These are phyloP conservation scores for Zymoseptoria tritici DNA, from an alignment of 2,329 filamentous ascomycete genomes.

Conservation along the genomic window DNA sequence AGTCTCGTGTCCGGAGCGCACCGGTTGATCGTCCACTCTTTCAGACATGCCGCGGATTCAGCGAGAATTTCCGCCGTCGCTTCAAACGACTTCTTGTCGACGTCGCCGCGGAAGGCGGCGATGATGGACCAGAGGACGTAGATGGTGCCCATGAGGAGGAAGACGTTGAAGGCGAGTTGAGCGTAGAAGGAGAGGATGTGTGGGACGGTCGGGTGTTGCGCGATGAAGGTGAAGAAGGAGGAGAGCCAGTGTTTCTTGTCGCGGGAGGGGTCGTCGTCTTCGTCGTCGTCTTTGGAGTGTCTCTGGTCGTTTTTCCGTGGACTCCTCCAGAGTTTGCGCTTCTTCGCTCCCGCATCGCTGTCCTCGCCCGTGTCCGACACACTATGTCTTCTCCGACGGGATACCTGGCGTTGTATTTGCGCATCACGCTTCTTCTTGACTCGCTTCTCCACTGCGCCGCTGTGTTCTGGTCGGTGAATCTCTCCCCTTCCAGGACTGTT, in stretches of 20 bases:
- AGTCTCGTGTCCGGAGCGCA: slow-evolving; percentile 61
- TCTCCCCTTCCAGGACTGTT: slow-evolving; percentile 36
- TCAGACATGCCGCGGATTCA: slow-evolving; percentile 65
- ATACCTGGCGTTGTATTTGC: slow-evolving; percentile 19
- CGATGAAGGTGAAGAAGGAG: slow-evolving; percentile 54
- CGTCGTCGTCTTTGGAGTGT: slow-evolving; percentile 7
- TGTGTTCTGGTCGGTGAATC: slow-evolving; percentile 27
- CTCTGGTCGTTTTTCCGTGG: slow-evolving; percentile 22
- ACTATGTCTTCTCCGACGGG: slow-evolving; percentile 25
- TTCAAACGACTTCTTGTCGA: slow-evolving; percentile 62
- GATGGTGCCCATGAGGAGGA: slow-evolving; percentile 53
- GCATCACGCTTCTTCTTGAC: slow-evolving; percentile 26
- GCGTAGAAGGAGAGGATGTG: slow-evolving; percentile 60
- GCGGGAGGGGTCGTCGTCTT: slow-evolving; percentile 6
- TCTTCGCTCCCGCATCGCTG: slow-evolving; percentile 13
- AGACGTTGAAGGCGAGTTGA: slow-evolving; percentile 59
- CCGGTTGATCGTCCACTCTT: slow-evolving; percentile 66
- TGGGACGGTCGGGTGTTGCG: slow-evolving; percentile 58
- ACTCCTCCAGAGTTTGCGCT: slow-evolving; percentile 3
- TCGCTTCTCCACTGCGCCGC: slow-evolving; percentile 34
- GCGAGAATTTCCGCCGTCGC: slow-evolving; percentile 59
- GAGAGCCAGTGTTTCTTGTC: slow-evolving; percentile 26
- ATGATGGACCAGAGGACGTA: slow-evolving; percentile 55
- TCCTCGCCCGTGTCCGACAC: slow-evolving; percentile 28
- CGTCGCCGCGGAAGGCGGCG: slow-evolving; percentile 62